These are phyloP conservation scores for Geranium rotundifolium DNA, from an alignment of 345 rosid species.

Conservation along the genomic window DNA sequence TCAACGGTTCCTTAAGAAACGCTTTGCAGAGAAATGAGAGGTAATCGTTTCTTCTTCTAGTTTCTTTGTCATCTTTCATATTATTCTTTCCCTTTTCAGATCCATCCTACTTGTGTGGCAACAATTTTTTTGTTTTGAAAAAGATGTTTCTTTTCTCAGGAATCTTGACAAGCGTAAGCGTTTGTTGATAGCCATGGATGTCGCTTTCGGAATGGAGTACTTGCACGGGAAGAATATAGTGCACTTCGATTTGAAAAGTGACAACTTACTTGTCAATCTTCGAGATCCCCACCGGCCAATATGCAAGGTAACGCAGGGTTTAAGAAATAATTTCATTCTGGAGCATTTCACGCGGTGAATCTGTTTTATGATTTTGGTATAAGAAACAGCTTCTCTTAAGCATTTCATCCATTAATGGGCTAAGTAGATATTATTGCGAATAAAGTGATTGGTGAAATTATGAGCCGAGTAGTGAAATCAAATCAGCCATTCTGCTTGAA, in stretches of 20 bases:
- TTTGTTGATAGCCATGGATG: slow-evolving; percentile 55
- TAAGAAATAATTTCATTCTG: neutral
- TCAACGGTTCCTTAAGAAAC: slow-evolving; percentile 55
- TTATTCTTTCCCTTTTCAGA: no score
- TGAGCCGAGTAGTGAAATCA: no score
- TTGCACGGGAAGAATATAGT: slow-evolving; percentile 61
- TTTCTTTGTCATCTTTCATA: neutral
- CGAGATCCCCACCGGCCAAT: slow-evolving; percentile 64
- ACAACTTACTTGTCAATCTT: slow-evolving; percentile 64
- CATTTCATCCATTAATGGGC: no score
- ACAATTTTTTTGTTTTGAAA: no score
- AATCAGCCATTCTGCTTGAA: no score
- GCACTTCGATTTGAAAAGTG: slow-evolving; percentile 66
- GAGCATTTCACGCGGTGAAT: neutral
- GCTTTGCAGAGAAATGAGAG: slow-evolving; percentile 58
- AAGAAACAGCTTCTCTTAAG: neutral
- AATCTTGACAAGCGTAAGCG: slow-evolving; percentile 50
- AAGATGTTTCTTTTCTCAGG: slow-evolving; percentile 16
- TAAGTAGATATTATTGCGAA: no score
- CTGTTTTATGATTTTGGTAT: neutral
- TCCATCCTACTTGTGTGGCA: neutral
- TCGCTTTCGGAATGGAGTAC: slow-evolving; percentile 70
- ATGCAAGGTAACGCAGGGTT: slow-evolving; percentile 39
- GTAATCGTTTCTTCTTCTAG: slow-evolving; percentile 14
- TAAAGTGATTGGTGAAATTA: no score